Conservation (phyloP, 2,329 filamentous ascomycete genomes). For the Aureobasidium sp. region DNA sequence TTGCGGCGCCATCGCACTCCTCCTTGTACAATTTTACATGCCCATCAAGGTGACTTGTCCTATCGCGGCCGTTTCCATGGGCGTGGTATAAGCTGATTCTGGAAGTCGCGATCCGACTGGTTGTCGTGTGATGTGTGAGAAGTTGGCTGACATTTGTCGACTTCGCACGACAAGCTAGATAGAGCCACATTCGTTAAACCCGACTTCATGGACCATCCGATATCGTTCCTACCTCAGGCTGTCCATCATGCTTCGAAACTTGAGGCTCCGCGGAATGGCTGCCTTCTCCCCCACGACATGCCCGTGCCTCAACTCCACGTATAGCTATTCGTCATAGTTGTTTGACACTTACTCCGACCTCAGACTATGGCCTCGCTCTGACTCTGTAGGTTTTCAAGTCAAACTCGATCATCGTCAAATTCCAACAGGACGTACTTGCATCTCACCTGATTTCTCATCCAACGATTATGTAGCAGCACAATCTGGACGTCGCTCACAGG, state of each 20-base stretch:
- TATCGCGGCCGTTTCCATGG: too few relatives aligned
- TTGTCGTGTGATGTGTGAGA: too few relatives aligned
- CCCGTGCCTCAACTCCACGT: neutral
- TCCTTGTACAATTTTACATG: too few relatives aligned
- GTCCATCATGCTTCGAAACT: neutral
- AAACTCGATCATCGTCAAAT: neutral
- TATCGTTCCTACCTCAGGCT: neutral
- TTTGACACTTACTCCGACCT: neutral
- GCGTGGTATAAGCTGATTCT: too few relatives aligned
- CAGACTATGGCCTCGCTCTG: neutral
- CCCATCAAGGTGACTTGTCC: too few relatives aligned
- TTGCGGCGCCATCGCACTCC: too few relatives aligned
- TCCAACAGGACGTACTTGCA: neutral
- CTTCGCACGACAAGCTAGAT: neutral
- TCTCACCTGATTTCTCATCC: neutral
- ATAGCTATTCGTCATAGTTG: neutral
- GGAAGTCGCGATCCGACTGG: too few relatives aligned
- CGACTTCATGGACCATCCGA: neutral
- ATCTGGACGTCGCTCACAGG: neutral
- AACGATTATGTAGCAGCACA: too few relatives aligned
- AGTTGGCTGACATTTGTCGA: neutral
- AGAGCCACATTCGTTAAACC: too few relatives aligned
- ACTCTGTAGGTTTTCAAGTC: neutral
- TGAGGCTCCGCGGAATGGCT: conserved; percentile 1
- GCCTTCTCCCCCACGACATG: neutral